Evolutionary conservation across 208 protist species (phyloP).

Genomic region (Trypanosoma lewisi): DNA sequence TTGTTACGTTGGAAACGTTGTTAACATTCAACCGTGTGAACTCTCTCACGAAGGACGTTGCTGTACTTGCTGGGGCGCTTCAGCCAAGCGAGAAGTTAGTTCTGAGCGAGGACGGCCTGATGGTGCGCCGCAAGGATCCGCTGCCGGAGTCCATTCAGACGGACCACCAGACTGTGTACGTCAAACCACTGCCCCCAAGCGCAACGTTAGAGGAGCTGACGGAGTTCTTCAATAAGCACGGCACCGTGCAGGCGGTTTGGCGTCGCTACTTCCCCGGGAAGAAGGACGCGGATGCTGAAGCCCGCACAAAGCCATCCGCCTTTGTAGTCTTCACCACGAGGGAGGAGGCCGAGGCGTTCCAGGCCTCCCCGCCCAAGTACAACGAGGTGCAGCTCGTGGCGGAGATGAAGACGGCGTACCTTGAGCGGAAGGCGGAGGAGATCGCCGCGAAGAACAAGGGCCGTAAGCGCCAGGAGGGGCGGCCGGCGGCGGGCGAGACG

Average conservation of each 20-base stretch:
- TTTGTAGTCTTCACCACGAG: slow-evolving; percentile 81
- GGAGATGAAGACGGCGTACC: slow-evolving; percentile 80
- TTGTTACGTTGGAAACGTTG: slow-evolving; percentile 68
- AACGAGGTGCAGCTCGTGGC: slow-evolving; percentile 67
- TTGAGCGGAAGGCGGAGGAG: slow-evolving; percentile 72
- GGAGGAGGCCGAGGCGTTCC: slow-evolving; percentile 70
- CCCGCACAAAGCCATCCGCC: slow-evolving; percentile 74
- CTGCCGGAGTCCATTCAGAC: slow-evolving; percentile 88
- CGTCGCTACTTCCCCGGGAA: slow-evolving; percentile 75
- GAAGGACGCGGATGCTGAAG: slow-evolving; percentile 56
- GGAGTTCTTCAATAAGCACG: slow-evolving; percentile 69
- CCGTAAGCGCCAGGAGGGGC: slow-evolving; percentile 21
- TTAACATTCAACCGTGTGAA: slow-evolving; percentile 89
- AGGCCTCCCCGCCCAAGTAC: slow-evolving; percentile 50
- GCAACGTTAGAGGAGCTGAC: slow-evolving; percentile 76
- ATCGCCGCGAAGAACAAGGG: slow-evolving; percentile 57
- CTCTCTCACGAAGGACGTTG: slow-evolving; percentile 64
- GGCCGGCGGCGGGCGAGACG: slow-evolving; percentile 1
- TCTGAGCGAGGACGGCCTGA: slow-evolving; percentile 51
- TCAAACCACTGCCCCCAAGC: slow-evolving; percentile 75
- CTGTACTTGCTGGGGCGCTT: slow-evolving; percentile 64
- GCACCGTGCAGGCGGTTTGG: slow-evolving; percentile 82
- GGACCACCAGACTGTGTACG: slow-evolving; percentile 84
- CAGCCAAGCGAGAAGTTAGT: slow-evolving; percentile 60
- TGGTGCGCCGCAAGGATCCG: slow-evolving; percentile 72